Evolutionary conservation across 495 filamentous ascomycete species (phyloP).

Genomic region (Aspergillus nidulans): DNA sequence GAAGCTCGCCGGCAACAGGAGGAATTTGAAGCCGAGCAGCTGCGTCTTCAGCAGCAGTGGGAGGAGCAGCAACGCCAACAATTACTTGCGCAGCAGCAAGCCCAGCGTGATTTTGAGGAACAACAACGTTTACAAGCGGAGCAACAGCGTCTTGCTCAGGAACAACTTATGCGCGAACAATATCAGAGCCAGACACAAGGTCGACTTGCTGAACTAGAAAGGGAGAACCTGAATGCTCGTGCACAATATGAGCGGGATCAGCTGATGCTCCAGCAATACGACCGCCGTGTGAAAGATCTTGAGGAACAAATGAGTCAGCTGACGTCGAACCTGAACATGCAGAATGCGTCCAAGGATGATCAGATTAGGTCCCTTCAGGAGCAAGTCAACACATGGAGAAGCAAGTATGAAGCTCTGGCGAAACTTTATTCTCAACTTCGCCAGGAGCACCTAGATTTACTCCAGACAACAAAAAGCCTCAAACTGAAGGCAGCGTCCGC

Average conservation of each 20-base stretch:
- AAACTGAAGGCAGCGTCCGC: slow-evolving; percentile 95
- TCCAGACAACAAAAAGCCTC: slow-evolving; percentile 92
- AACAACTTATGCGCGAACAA: slow-evolving; percentile 81
- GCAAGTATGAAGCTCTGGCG: slow-evolving; percentile 93
- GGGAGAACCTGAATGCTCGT: slow-evolving; percentile 87
- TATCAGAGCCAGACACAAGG: slow-evolving; percentile 89
- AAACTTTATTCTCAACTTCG: slow-evolving; percentile 96
- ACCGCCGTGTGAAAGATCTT: slow-evolving; percentile 84
- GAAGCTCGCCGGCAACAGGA: slow-evolving; percentile 86
- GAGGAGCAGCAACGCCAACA: slow-evolving; percentile 72
- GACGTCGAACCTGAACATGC: slow-evolving; percentile 77
- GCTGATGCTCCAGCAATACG: slow-evolving; percentile 94
- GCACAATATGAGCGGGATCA: slow-evolving; percentile 97
- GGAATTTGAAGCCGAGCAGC: slow-evolving; percentile 91
- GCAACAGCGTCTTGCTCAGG: slow-evolving; percentile 85
- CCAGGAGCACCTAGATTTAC: slow-evolving; percentile 88
- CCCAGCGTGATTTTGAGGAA: slow-evolving; percentile 90
- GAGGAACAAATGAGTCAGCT: slow-evolving; percentile 82
- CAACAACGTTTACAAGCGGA: slow-evolving; percentile 85
- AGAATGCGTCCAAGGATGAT: slow-evolving; percentile 84
- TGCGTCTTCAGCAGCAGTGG: slow-evolving; percentile 76
- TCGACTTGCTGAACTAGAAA: slow-evolving; percentile 86
- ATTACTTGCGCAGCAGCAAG: slow-evolving; percentile 72
- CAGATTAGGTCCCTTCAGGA: slow-evolving; percentile 89
- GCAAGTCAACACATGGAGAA: slow-evolving; percentile 93